Percentiles rank a stretch among this genome's conserved stretches.
Evolutionary conservation across 2,329 filamentous ascomycete genomes (phyloP).

Genomic region (Alternaria angustiovoidea): DNA sequence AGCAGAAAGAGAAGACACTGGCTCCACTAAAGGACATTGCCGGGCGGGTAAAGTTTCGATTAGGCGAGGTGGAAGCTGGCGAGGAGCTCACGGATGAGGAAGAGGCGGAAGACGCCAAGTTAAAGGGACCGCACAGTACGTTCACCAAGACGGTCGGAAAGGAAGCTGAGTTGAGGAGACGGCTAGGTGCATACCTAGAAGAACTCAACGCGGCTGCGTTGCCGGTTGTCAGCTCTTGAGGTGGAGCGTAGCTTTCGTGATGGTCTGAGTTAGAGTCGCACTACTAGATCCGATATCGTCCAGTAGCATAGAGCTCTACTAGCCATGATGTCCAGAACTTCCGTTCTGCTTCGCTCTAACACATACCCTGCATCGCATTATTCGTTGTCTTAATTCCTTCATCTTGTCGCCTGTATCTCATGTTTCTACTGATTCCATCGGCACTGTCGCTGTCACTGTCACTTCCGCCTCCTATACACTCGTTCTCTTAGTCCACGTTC

Average conservation of each 20-base stretch:
- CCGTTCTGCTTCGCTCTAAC: too few relatives aligned
- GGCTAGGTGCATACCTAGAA: background rate
- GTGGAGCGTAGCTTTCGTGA: background rate
- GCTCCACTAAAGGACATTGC: conserved; percentile 15
- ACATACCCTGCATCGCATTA: background rate
- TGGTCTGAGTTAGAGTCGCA: background rate
- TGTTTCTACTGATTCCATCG: background rate
- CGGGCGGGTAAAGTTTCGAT: conserved; percentile 10
- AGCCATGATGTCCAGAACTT: too few relatives aligned
- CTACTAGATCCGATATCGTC: background rate
- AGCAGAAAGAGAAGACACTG: conserved; percentile 16
- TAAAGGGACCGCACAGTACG: background rate
- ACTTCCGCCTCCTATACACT: background rate
- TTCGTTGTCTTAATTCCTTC: background rate
- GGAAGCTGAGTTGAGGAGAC: background rate
- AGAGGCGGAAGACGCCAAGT: background rate
- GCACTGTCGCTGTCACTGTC: background rate
- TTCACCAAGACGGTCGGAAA: too few relatives aligned
- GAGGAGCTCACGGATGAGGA: background rate
- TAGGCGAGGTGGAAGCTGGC: conserved; percentile 19
- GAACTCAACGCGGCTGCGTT: background rate
- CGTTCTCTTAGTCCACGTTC: background rate
- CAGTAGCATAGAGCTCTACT: too few relatives aligned
- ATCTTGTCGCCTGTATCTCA: background rate
- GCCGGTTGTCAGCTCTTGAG: background rate